Conservation (phyloP, 2,329 filamentous ascomycete genomes). For the Diaporthe citri region DNA sequence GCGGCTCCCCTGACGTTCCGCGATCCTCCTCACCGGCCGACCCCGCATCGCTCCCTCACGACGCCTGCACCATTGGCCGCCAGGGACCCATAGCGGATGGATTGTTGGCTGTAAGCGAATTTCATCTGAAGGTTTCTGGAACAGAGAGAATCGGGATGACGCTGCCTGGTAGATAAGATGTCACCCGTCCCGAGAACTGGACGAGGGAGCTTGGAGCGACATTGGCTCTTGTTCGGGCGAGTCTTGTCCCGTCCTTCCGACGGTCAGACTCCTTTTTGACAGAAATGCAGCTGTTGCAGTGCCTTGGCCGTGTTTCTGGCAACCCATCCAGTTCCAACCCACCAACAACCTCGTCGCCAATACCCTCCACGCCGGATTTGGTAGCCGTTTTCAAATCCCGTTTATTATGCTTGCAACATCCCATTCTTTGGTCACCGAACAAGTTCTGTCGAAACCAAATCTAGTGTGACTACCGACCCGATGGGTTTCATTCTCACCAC, state of each 20-base stretch:
- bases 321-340: not conserved
- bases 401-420: not conserved
- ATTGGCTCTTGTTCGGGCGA: conserved; percentile 24
- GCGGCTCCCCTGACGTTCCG: conserved; percentile 27
- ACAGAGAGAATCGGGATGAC: conserved; percentile 18
- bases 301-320: conserved; percentile 3
- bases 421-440: not conserved
- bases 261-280: conserved; percentile 19
- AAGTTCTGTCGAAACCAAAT: not conserved
- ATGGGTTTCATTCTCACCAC: not conserved
- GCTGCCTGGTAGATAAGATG: conserved; percentile 22
- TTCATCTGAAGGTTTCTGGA: conserved; percentile 23
- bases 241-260: conserved; percentile 26
- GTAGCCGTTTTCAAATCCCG: not conserved
- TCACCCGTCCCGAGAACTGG: not conserved
- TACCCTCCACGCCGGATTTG: not conserved
- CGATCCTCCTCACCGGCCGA: conserved; percentile 7
- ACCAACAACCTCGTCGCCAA: not conserved
- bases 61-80: conserved; percentile 14
- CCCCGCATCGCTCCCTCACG: conserved; percentile 28
- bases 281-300: conserved; percentile 4
- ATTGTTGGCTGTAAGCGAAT: conserved; percentile 15
- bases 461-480: not conserved
- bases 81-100: conserved; percentile 2
- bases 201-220: conserved; percentile 8